These are phyloP conservation scores for Phialocephala sp. DNA, from an alignment of 2,329 filamentous ascomycete genomes.

Conservation along the genomic window DNA sequence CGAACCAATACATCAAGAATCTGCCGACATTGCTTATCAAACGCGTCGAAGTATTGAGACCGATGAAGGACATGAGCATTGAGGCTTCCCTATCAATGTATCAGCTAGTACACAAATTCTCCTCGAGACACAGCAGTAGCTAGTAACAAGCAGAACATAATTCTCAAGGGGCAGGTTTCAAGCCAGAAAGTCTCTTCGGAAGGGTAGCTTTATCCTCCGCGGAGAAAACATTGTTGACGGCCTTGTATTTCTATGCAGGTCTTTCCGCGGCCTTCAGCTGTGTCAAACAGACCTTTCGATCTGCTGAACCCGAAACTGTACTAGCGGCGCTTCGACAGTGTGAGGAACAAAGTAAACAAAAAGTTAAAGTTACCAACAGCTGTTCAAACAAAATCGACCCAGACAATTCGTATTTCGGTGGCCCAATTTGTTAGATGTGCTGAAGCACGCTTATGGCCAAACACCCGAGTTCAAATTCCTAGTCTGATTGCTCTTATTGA, in stretches of 20 bases:
- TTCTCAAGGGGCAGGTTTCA: neutral
- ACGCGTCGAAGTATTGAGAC: neutral
- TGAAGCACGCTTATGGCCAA: neutral
- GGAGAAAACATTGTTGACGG: neutral
- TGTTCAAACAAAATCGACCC: too few species aligned
- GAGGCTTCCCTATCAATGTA: neutral
- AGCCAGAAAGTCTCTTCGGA: neutral
- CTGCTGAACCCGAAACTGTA: neutral
- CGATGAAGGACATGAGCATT: too few species aligned
- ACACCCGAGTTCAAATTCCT: neutral
- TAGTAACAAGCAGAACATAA: neutral
- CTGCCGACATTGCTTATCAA: neutral
- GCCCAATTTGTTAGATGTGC: neutral
- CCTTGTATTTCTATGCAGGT: neutral
- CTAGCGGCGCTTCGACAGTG: too few species aligned
- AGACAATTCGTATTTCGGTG: neutral
- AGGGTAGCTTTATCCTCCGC: neutral
- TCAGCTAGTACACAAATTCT: neutral
- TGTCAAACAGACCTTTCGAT: neutral
- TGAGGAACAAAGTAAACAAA: too few species aligned
- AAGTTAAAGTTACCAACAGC: too few species aligned
- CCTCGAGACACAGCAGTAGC: neutral
- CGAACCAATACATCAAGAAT: neutral
- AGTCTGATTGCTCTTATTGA: too few species aligned
- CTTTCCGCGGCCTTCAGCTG: neutral